These are phyloP conservation scores for Fusarium vanettenii DNA, from an alignment of 2,329 filamentous ascomycete genomes.

Conservation along the genomic window DNA sequence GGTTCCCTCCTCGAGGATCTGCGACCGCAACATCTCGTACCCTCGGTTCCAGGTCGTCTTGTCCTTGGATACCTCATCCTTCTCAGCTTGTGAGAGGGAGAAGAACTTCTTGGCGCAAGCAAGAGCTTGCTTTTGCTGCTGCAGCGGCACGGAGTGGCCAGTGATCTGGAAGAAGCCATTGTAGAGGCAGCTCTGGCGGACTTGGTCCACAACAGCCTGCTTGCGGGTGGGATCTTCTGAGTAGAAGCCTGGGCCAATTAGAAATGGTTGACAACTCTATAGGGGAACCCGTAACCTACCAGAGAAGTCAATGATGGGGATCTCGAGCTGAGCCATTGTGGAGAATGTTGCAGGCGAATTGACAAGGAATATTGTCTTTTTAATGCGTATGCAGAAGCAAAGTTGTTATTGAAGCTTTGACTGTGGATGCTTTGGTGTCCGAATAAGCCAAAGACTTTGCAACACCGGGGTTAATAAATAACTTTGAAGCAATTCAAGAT, in stretches of 20 bases:
- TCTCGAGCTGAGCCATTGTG: constrained; percentile 31
- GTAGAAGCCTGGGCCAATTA: constrained; percentile 30
- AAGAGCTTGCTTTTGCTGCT: constrained; percentile 55
- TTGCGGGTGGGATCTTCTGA: constrained; percentile 37
- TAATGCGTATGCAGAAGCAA: not conserved
- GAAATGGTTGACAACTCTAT: not conserved
- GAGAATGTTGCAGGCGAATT: not conserved
- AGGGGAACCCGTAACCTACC: constrained; percentile 19
- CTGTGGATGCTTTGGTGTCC: not conserved
- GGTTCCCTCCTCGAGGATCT: constrained; percentile 57
- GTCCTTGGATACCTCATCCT: constrained; percentile 54
- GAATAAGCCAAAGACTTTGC: not conserved
- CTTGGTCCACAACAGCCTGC: constrained; percentile 43
- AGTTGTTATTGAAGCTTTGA: not conserved
- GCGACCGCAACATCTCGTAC: constrained; percentile 60
- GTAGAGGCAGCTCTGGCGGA: constrained; percentile 56
- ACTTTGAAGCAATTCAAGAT: not conserved
- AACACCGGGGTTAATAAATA: not conserved
- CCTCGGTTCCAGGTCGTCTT: constrained; percentile 58
- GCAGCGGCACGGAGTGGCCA: constrained; percentile 57
- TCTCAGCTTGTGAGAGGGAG: constrained; percentile 57
- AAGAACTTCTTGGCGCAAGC: constrained; percentile 59
- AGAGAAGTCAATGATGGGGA: constrained; percentile 46
- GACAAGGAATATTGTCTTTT: not conserved
- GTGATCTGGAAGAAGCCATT: constrained; percentile 66